Evolutionary conservation across 108 stramenopile genomes (phyloP).

Genomic region (Craspedostauros australis): DNA sequence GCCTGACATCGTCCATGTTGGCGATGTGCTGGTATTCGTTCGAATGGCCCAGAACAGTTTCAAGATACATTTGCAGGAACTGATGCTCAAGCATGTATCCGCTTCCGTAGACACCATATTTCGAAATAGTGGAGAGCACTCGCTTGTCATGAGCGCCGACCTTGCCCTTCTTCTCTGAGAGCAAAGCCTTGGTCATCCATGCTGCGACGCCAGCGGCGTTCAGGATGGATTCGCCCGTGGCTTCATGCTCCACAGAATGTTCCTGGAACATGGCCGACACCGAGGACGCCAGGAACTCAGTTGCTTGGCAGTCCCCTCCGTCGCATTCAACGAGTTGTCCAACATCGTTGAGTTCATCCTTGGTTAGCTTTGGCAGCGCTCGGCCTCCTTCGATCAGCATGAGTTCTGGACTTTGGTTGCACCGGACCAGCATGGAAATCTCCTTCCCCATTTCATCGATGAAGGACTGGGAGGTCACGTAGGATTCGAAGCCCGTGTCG

Average conservation of each 20-base stretch:
- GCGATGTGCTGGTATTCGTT: conserved; percentile 1
- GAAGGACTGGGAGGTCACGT: conserved; percentile 1
- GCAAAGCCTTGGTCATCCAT: conserved; percentile 67
- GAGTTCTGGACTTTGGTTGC: conserved; percentile 58
- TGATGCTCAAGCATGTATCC: conserved; percentile 48
- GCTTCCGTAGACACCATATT: conserved; percentile 46
- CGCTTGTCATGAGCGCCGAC: conserved; percentile 58
- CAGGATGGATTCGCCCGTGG: conserved; percentile 15
- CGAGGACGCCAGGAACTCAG: conserved; percentile 49
- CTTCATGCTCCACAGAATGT: conserved; percentile 27
- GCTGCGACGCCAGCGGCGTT: conserved; percentile 27
- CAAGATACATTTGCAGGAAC: conserved; percentile 52
- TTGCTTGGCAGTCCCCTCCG: conserved; percentile 13
- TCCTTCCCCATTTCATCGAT: conserved; percentile 49
- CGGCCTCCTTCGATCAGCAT: conserved; percentile 52
- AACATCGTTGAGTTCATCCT: conserved; percentile 33
- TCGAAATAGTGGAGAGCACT: conserved; percentile 37
- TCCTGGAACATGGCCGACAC: conserved; percentile 48
- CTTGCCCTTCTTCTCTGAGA: conserved; percentile 2
- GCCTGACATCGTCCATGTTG: neutral
- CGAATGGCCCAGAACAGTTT: conserved; percentile 23
- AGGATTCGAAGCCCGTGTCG: conserved; percentile 19
- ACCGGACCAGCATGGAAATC: conserved; percentile 65
- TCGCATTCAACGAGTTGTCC: conserved; percentile 32
- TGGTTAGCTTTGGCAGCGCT: conserved; percentile 52